Conservation (phyloP, 805 yeast species). For the Wickerhamomyces silvicola region DNA sequence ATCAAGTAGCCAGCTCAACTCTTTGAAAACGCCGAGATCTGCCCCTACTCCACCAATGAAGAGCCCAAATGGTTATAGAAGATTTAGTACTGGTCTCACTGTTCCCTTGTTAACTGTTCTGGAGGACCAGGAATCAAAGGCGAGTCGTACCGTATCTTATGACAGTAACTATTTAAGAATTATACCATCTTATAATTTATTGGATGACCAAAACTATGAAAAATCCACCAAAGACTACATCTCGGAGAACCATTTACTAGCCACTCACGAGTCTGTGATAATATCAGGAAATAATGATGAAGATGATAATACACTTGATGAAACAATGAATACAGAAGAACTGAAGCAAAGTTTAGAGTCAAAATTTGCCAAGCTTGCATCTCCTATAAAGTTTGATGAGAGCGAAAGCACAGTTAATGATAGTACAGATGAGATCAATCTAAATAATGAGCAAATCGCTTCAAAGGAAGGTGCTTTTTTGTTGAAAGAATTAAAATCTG, state of each 20-base stretch:
- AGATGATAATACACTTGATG: constrained; percentile 1
- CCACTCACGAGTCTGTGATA: constrained; percentile 22
- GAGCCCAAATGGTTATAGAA: constrained; percentile 12
- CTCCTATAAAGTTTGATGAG: constrained; percentile 3
- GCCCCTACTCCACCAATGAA: constrained; percentile 2
- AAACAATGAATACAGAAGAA: constrained; percentile 9
- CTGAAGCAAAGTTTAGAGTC: constrained; percentile 15
- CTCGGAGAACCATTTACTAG: constrained; percentile 9
- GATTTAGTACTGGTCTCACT: constrained; percentile 23
- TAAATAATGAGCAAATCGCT: constrained; percentile 9
- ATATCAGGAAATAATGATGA: constrained; percentile 9
- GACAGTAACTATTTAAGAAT: constrained; percentile 17
- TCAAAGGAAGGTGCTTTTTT: constrained; percentile 6
- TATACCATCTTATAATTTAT: constrained; percentile 1
- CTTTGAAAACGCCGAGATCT: constrained; percentile 7
- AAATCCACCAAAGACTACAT: constrained; percentile 11
- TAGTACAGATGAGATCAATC: constrained; percentile 2
- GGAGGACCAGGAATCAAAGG: constrained; percentile 12
- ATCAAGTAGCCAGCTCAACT: constrained; percentile 4
- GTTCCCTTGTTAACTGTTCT: constrained; percentile 23
- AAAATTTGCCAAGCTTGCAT: constrained; percentile 11
- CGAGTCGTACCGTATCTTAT: constrained; percentile 11
- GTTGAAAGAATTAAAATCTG: constrained; percentile 14
- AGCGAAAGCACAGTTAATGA: neutral
- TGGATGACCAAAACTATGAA: neutral